Conservation (phyloP, 257 asterid genomes). For the Scutellaria baicalensis region DNA sequence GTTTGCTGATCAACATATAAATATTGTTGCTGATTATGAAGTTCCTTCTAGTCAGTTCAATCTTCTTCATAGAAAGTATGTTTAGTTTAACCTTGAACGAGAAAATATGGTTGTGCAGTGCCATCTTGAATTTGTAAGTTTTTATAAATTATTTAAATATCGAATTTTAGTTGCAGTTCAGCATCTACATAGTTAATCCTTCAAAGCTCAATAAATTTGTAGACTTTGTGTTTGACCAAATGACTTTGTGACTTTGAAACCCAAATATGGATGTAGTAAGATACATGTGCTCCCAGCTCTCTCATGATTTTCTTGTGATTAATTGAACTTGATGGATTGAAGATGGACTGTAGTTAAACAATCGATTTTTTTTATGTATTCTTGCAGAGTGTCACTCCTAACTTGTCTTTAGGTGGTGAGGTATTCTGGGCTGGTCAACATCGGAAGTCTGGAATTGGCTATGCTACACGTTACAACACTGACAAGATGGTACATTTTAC, state of each 20-base stretch:
- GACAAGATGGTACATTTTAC: constrained; percentile 65
- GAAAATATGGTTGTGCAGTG: neutral
- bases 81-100: neutral
- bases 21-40: neutral
- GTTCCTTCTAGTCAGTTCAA: neutral
- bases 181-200: neutral
- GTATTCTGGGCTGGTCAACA: constrained; percentile 98
- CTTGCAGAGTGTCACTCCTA: constrained; percentile 71
- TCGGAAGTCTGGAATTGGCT: constrained; percentile 88
- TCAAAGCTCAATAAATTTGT: neutral
- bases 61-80: neutral
- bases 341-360: neutral
- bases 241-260: neutral
- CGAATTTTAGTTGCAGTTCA: neutral
- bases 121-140: neutral
- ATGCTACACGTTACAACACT: constrained; percentile 84
- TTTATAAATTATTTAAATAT: neutral
- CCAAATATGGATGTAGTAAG: neutral
- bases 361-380: constrained; percentile 10
- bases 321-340: neutral
- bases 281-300: neutral
- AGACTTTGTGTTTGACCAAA: neutral
- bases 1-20: neutral
- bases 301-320: neutral
- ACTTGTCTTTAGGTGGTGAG: constrained; percentile 86